Percentiles rank a stretch among this genome's conserved stretches.
Evolutionary conservation across 2,329 filamentous ascomycete species (phyloP).

Genomic region (Shiraia sp.): DNA sequence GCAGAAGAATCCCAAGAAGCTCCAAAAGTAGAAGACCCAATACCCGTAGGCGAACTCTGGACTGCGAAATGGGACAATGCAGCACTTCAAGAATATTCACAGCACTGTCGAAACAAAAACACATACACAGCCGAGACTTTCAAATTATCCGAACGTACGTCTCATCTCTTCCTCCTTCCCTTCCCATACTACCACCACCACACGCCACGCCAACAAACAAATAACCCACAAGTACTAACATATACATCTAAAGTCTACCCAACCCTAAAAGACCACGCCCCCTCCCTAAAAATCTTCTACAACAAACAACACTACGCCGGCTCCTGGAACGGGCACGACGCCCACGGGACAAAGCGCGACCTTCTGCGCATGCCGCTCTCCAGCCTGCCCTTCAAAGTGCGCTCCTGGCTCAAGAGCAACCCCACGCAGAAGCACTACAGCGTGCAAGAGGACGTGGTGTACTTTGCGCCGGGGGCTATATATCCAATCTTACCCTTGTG

Average conservation of each 20-base stretch:
- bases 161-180: not conserved
- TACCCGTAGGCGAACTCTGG: slow-evolving; percentile 37
- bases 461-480: slow-evolving; percentile 59
- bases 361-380: slow-evolving; percentile 54
- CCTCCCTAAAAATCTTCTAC: slow-evolving; percentile 44
- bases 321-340: slow-evolving; percentile 57
- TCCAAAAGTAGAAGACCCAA: slow-evolving; percentile 25
- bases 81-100: slow-evolving; percentile 25
- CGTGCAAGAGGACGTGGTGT: slow-evolving; percentile 50
- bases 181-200: not conserved
- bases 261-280: slow-evolving; percentile 31
- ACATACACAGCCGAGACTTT: slow-evolving; percentile 35
- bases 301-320: slow-evolving; percentile 51
- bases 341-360: slow-evolving; percentile 55
- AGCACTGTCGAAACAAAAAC: slow-evolving; percentile 20
- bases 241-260: slow-evolving; percentile 29
- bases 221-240: too few relatives aligned
- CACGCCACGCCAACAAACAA: too few relatives aligned
- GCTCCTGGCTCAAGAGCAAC: slow-evolving; percentile 55
- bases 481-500: slow-evolving; percentile 57
- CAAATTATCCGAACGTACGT: slow-evolving; percentile 27
- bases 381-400: slow-evolving; percentile 48
- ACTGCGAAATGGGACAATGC: slow-evolving; percentile 30
- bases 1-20: slow-evolving; percentile 10
- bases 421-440: slow-evolving; percentile 46